Percentiles rank a stretch among this genome's conserved stretches.
phyloP scores from a whole-genome alignment of 2,329 filamentous ascomycete genomes.

The Nemania sp. region DNA sequence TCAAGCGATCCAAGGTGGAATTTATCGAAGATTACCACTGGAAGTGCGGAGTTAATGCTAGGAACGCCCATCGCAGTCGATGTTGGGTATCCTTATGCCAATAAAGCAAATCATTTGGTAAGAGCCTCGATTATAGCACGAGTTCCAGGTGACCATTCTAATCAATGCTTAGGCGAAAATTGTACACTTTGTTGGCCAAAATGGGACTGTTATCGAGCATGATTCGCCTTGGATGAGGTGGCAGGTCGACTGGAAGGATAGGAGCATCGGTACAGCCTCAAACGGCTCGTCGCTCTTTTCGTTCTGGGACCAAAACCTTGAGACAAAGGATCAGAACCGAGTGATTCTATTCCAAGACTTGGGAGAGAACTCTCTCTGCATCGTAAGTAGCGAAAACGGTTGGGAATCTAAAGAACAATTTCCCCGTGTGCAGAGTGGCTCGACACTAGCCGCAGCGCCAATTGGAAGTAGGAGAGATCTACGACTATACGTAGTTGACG shows the following conservation, averaged over 20 bases:
- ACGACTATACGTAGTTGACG: neutral
- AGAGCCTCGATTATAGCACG: neutral
- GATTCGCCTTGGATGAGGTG: neutral
- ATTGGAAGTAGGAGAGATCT: neutral
- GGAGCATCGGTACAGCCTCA: neutral
- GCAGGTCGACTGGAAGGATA: neutral
- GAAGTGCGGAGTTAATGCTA: neutral
- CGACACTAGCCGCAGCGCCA: conserved; percentile 1
- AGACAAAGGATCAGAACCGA: neutral
- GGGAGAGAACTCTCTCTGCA: neutral
- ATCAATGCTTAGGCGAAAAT: neutral
- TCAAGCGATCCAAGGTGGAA: neutral
- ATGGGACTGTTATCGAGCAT: neutral
- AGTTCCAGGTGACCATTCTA: neutral
- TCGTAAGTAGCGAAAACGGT: neutral
- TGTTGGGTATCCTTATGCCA: neutral
- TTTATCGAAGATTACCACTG: neutral
- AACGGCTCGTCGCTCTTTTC: neutral
- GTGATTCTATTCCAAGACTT: neutral
- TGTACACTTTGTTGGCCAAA: neutral
- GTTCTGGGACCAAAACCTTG: neutral
- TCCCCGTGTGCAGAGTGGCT: neutral
- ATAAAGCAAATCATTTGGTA: neutral
- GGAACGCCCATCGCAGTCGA: neutral
- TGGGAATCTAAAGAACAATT: neutral